Evolutionary conservation across 805 yeast genomes (phyloP).

Genomic region (Saccharomycopsis vini): DNA sequence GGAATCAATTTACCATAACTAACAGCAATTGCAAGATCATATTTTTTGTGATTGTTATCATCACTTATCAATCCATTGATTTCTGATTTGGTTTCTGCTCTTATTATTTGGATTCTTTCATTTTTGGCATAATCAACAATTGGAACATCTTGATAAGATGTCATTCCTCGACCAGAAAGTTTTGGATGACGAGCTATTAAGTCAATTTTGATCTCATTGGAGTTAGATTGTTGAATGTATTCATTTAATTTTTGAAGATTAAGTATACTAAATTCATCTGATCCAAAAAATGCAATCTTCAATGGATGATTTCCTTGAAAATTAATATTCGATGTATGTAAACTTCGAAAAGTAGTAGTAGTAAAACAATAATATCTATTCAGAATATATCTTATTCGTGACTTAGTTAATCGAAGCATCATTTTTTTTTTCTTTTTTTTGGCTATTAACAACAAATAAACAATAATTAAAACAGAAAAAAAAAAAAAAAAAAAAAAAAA

Average conservation of each 20-base stretch:
- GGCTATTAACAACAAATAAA: no score
- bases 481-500: no score
- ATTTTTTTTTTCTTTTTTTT: neutral
- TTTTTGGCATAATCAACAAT: slow-evolving; percentile 34
- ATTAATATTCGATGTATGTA: no score
- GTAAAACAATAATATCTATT: no score
- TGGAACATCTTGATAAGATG: slow-evolving; percentile 42
- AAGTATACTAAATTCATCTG: slow-evolving; percentile 59
- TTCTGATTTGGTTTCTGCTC: slow-evolving; percentile 45
- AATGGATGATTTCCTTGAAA: slow-evolving; percentile 11
- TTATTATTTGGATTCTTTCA: slow-evolving; percentile 27
- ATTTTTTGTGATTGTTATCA: no score
- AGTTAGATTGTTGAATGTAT: slow-evolving; percentile 15
- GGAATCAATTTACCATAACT: slow-evolving; percentile 87
- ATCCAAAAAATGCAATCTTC: slow-evolving; percentile 63
- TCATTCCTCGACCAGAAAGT: slow-evolving; percentile 49
- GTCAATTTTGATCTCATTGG: slow-evolving; percentile 33
- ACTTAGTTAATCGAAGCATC: no score
- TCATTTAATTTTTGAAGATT: slow-evolving; percentile 36
- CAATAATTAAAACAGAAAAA: no score
- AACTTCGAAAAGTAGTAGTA: no score
- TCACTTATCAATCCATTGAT: slow-evolving; percentile 25
- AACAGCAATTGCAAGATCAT: slow-evolving; percentile 77
- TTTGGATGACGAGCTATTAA: slow-evolving; percentile 59
- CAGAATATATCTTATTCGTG: no score